phyloP scores from a whole-genome alignment of 306 rosid species.

The Glycine soja region DNA sequence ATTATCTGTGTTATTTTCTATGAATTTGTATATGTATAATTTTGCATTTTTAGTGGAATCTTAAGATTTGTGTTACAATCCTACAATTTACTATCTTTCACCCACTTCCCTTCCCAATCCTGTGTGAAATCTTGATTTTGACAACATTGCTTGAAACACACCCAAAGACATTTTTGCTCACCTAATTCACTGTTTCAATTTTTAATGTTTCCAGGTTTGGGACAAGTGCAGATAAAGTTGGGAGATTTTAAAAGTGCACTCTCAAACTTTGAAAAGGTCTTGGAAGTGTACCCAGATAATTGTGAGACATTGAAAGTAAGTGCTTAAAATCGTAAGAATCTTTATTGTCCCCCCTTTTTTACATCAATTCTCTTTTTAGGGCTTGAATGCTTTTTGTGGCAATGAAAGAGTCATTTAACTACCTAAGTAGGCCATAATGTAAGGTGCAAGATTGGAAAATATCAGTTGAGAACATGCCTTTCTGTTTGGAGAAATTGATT shows the following conservation, averaged over 20 bases:
- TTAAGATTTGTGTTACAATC: background rate
- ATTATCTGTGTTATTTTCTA: background rate
- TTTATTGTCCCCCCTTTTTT: conserved; percentile 21
- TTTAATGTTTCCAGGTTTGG: conserved; percentile 72
- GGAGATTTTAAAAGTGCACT: conserved; percentile 94
- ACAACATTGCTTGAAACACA: background rate
- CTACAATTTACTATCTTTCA: background rate
- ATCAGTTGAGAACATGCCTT: conserved; percentile 12
- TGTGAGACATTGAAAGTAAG: conserved; percentile 91
- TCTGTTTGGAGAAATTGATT: conserved; percentile 28
- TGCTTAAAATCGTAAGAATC: conserved; percentile 42
- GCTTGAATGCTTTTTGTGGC: background rate
- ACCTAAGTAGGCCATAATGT: conserved; percentile 30
- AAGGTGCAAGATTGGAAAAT: conserved; percentile 37
- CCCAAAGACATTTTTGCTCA: no score
- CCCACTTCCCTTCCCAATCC: background rate
- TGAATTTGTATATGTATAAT: background rate
- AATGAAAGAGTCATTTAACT: background rate
- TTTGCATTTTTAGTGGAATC: background rate
- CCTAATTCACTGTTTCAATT: conserved; percentile 40
- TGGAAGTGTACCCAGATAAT: conserved; percentile 90
- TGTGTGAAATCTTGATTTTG: background rate
- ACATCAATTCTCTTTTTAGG: conserved; percentile 20
- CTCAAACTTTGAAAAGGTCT: conserved; percentile 89
- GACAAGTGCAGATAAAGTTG: conserved; percentile 96